Conservation (phyloP, 176 grass and related monocot species). For the Eleusine coracana region DNA sequence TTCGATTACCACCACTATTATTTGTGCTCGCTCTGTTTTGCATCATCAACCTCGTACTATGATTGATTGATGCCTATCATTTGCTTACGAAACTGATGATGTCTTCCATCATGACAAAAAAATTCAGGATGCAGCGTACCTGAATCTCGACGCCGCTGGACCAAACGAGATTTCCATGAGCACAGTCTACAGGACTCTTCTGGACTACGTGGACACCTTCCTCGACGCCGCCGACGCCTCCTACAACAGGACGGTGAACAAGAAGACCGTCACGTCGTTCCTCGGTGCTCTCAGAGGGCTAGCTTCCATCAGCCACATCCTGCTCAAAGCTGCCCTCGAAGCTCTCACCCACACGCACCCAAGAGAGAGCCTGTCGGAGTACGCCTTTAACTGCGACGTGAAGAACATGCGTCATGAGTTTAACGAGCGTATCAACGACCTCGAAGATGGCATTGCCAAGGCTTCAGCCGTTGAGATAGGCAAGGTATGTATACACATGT, state of each 20-base stretch:
- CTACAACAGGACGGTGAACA: neutral
- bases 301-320: slow-evolving; percentile 28
- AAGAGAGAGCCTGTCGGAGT: slow-evolving; percentile 1
- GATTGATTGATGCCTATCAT: too few species aligned
- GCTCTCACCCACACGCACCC: neutral
- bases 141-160: neutral
- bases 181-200: slow-evolving; percentile 10
- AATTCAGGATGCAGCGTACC: neutral
- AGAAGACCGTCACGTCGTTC: neutral
- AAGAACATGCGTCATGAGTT: neutral
- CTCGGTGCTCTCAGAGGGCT: slow-evolving; percentile 24
- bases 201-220: neutral
- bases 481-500: neutral
- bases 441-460: neutral
- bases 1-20: neutral
- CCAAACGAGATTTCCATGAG: slow-evolving; percentile 16
- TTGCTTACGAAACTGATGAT: too few species aligned
- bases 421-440: neutral
- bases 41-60: too few species aligned
- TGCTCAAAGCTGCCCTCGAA: slow-evolving; percentile 32
- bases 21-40: too few species aligned
- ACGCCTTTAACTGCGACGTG: slow-evolving; percentile 31
- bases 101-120: neutral
- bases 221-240: neutral
- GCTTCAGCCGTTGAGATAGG: neutral